A percentile compares a stretch with the other conserved stretches of the same genome.
Conservation (phyloP, 2,329 filamentous ascomycete species). For the Neurospora sp. region DNA sequence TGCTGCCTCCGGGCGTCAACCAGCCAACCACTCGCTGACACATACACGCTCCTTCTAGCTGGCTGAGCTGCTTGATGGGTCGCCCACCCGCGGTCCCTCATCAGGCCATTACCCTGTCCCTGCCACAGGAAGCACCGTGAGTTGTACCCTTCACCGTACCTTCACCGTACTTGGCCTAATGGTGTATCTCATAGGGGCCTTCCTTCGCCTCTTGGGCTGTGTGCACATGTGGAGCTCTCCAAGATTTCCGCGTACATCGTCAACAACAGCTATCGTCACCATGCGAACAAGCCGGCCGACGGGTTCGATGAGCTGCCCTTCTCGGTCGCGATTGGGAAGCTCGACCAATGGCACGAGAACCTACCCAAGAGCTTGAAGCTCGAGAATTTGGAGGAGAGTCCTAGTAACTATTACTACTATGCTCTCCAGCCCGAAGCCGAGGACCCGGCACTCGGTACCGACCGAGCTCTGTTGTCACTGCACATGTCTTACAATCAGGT, state of each 20-base stretch:
- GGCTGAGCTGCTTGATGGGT: constrained; percentile 38
- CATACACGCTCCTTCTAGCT: constrained; percentile 12
- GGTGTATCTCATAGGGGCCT: constrained; percentile 24
- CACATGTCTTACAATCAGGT: constrained; percentile 40
- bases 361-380: constrained; percentile 28
- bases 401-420: background rate
- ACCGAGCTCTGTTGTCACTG: constrained; percentile 33
- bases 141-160: constrained; percentile 12
- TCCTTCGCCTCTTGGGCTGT: constrained; percentile 33
- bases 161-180: background rate
- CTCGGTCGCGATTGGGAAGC: constrained; percentile 16
- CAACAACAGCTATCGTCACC: constrained; percentile 34
- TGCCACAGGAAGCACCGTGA: constrained; percentile 32
- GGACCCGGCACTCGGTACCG: constrained; percentile 22
- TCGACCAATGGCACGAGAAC: constrained; percentile 30
- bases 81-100: constrained; percentile 36
- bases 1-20: background rate
- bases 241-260: constrained; percentile 39
- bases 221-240: constrained; percentile 35
- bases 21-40: background rate
- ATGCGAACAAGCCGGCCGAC: constrained; percentile 17
- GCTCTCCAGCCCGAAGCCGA: background rate
- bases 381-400: background rate
- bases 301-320: background rate
- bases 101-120: constrained; percentile 33